Evolutionary conservation across 2,329 filamentous ascomycete species (phyloP).

Genomic region (Acrodontium crateriforme): DNA sequence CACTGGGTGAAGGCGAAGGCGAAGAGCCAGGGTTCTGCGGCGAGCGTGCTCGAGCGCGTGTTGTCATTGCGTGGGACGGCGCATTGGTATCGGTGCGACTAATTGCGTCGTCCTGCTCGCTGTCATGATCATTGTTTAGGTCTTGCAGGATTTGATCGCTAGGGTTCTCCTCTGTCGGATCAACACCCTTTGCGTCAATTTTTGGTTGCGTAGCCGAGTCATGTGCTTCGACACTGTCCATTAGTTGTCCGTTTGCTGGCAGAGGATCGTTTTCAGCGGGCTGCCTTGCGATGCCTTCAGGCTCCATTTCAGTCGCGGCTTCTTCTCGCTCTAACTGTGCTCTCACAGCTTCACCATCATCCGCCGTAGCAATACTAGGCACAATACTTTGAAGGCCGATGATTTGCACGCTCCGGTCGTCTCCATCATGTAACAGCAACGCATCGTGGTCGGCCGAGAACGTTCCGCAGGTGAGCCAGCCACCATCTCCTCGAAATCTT

Average conservation of each 20-base stretch:
- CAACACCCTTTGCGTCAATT: too few species aligned
- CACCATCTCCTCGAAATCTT: constrained; percentile 60
- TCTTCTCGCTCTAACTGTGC: constrained; percentile 6
- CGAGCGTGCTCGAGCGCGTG: constrained; percentile 36
- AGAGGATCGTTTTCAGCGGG: neutral
- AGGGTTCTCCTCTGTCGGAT: too few species aligned
- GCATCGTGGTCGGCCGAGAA: constrained; percentile 39
- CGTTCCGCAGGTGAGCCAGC: constrained; percentile 44
- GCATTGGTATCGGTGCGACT: constrained; percentile 30
- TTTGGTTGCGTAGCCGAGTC: neutral
- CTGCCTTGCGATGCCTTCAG: constrained; percentile 8
- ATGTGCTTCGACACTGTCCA: neutral
- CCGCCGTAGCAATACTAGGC: constrained; percentile 10
- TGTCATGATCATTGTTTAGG: neutral
- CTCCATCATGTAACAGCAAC: constrained; percentile 14
- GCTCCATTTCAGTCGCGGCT: constrained; percentile 16
- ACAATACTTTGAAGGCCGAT: constrained; percentile 9
- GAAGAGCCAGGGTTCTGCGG: constrained; percentile 22
- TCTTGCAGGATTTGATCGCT: neutral
- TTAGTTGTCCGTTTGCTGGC: neutral
- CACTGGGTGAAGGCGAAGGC: constrained; percentile 28
- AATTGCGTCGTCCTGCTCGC: constrained; percentile 3
- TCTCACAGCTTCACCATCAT: constrained; percentile 4
- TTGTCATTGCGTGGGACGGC: constrained; percentile 41
- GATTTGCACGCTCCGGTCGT: constrained; percentile 5